Conservation (phyloP, 192 early-diverging fungal genomes). For the Thamnidium elegans region DNA sequence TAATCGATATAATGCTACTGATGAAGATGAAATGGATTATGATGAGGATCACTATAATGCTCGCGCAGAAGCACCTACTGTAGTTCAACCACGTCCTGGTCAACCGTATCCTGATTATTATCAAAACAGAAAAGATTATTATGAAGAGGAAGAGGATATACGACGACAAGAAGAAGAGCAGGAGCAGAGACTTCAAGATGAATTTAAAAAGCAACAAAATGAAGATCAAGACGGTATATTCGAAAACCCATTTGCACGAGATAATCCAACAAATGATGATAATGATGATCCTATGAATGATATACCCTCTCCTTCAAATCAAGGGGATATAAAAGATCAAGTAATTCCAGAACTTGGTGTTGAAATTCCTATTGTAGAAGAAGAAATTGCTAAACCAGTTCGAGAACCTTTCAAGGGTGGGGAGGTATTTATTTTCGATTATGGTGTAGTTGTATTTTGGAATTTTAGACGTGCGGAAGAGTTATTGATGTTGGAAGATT, state of each 20-base stretch:
- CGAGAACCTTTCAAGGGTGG: conserved; percentile 44
- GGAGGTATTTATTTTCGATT: conserved; percentile 58
- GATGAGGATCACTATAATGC: conserved; percentile 30
- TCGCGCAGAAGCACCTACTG: background rate
- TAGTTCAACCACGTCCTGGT: background rate
- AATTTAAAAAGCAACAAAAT: background rate
- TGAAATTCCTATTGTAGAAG: background rate
- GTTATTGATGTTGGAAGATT: conserved; percentile 45
- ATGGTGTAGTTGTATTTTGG: conserved; percentile 61
- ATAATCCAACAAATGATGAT: background rate
- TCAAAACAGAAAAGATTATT: background rate
- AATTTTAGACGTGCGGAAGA: conserved; percentile 55
- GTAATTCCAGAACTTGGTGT: background rate
- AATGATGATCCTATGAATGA: background rate
- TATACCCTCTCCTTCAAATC: background rate
- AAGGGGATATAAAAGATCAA: background rate
- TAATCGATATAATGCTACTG: background rate
- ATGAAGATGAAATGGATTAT: conserved; percentile 30
- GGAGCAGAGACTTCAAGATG: background rate
- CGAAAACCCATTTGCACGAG: background rate
- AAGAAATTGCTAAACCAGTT: background rate
- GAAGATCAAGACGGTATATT: background rate
- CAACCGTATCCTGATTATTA: conserved; percentile 20
- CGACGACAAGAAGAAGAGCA: background rate
- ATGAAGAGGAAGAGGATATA: background rate